Conservation (phyloP, 2,329 filamentous ascomycete species). For the Sporothrix phasma region DNA sequence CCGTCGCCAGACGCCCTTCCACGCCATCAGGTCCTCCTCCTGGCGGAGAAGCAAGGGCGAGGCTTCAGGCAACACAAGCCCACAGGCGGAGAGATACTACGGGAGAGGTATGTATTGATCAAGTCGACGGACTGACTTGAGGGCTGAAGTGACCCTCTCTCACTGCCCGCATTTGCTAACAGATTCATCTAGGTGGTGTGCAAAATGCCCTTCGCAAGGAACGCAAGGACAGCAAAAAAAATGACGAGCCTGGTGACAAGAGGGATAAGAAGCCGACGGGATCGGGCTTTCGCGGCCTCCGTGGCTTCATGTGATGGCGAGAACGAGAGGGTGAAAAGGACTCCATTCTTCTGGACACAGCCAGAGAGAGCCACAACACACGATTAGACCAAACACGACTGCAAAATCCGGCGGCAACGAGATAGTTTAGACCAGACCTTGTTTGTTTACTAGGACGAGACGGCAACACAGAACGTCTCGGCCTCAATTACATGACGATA, state of each 20-base stretch:
- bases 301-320: constrained; percentile 26
- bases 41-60: constrained; percentile 6
- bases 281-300: constrained; percentile 29
- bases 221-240: constrained; percentile 39
- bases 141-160: too few relatives aligned
- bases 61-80: constrained; percentile 28
- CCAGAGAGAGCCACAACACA: not conserved
- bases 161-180: not conserved
- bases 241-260: constrained; percentile 35
- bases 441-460: constrained; percentile 2
- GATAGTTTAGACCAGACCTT: not conserved
- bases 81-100: constrained; percentile 31
- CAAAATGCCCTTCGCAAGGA: constrained; percentile 41
- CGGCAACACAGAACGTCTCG: not conserved
- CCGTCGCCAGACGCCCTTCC: constrained; percentile 26
- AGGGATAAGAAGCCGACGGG: constrained; percentile 32
- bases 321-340: not conserved
- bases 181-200: constrained; percentile 31
- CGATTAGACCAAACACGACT: not conserved
- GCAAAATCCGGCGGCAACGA: not conserved
- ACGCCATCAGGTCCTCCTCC: constrained; percentile 26
- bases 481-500: not conserved
- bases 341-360: not conserved
- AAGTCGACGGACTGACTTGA: not conserved
- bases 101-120: constrained; percentile 42